Evolutionary conservation across 1,284 basidiomycete species (phyloP), one percentile per base, ranked within the genome.

Genomic region (Ustilago bromivora): DNA sequence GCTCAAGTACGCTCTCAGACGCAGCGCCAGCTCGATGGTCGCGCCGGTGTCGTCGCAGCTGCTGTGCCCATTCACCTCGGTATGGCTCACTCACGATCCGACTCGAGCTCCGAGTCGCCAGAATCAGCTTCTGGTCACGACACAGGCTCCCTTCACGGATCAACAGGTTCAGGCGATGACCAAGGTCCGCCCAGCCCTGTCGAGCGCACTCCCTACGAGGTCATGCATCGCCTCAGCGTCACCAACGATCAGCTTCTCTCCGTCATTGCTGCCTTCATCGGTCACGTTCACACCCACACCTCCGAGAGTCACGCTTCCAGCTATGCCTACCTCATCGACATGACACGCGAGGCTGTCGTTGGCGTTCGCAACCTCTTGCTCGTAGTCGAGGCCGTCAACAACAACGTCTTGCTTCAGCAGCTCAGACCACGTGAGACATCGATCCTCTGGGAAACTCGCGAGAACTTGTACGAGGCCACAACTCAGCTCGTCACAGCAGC

Each of bases 211-310:
- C 90, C 91, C 34, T 90, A 91, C 54, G 91, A 82, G 67, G 72
- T 79, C 28, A 78, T 86, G 61, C 84, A 87, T 41, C 82, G 88
- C 6, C 82, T 85, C 61, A 84, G 82, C 38, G 79, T 84, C 23
- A 94, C 96, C 82, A 91, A 93, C 69, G 82, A 84, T 46, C 79
- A 82, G 61, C 92, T 97, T 76, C 89, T 98, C 8, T 96, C 94
- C 5, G 93, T 94, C 17, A 94, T 98, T 81, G 96, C 96, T 12
- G 95, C 95, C 3, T 96, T 99, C 86, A 96, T 99, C 81, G 96
- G 96, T 1, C 95, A 98, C 83, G 93, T 95, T 1, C 96, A 99
- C 84, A 94, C 93, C 15, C 94, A 98, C 88, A 92, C 93, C 19
- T 91, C 93, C 60, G 89, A 91, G 31, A 93, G 93, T 19, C 94